Percentiles rank a stretch among this genome's conserved stretches.
Evolutionary conservation across 2,329 filamentous ascomycete species (phyloP).

Genomic region (Dactylellina haptotyla): DNA sequence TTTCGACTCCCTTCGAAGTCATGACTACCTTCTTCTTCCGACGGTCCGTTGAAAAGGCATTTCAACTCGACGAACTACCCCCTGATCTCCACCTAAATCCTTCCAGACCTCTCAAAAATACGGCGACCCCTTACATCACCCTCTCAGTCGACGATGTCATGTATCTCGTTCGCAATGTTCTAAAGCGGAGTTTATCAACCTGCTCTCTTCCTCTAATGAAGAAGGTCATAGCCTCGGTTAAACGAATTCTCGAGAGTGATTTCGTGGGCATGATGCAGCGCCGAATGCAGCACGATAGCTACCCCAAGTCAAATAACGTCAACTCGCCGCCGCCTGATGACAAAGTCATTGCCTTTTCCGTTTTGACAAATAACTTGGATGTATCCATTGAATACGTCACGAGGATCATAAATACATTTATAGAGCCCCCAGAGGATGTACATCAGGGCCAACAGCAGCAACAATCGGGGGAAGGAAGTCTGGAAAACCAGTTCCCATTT

Average conservation of each 20-base stretch:
- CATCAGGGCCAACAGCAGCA: not conserved
- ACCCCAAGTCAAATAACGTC: constrained; percentile 70
- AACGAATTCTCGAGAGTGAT: constrained; percentile 82
- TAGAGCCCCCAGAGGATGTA: constrained; percentile 19
- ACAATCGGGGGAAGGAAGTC: constrained; percentile 56
- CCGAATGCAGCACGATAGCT: constrained; percentile 96
- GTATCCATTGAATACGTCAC: constrained; percentile 89
- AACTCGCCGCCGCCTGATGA: constrained; percentile 76
- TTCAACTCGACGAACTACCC: constrained; percentile 92
- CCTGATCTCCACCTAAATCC: constrained; percentile 68
- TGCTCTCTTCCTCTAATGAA: constrained; percentile 81
- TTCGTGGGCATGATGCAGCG: constrained; percentile 97
- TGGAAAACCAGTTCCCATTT: constrained; percentile 80
- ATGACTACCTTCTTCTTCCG: constrained; percentile 98
- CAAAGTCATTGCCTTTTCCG: constrained; percentile 86
- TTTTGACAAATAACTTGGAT: constrained; percentile 95
- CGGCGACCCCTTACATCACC: constrained; percentile 86
- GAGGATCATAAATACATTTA: constrained; percentile 76
- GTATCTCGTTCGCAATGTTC: constrained; percentile 95
- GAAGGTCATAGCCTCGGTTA: constrained; percentile 79
- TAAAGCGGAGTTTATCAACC: constrained; percentile 86
- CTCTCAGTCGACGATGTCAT: constrained; percentile 98
- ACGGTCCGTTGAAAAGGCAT: constrained; percentile 94
- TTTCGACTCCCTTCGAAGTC: constrained; percentile 83
- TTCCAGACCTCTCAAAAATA: constrained; percentile 71